Percentiles rank a stretch among this genome's conserved stretches.
Evolutionary conservation across 305 asterid species (phyloP).

Genomic region (Rubia peregrina): DNA sequence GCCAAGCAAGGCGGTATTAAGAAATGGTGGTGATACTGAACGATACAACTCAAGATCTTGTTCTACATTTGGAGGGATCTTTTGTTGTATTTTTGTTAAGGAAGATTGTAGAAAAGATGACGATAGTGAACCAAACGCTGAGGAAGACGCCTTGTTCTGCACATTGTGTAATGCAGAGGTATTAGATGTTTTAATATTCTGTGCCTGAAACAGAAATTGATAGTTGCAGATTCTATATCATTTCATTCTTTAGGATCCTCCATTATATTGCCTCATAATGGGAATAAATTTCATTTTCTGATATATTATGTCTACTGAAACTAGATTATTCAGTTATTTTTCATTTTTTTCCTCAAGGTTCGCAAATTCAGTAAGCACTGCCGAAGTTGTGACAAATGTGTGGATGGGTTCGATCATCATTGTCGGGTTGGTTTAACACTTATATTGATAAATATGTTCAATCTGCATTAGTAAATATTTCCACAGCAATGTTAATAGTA

Average conservation of each 20-base stretch:
- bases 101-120: constrained; percentile 82
- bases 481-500: too few relatives aligned
- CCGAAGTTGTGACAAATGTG: constrained; percentile 98
- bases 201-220: background rate
- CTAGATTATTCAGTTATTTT: background rate
- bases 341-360: constrained; percentile 35
- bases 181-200: constrained; percentile 8
- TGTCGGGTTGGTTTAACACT: constrained; percentile 70
- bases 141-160: constrained; percentile 93
- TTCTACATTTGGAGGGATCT: constrained; percentile 52
- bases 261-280: background rate
- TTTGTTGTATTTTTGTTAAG: constrained; percentile 60
- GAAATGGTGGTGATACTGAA: constrained; percentile 44
- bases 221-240: background rate
- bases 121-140: constrained; percentile 43
- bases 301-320: background rate
- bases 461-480: background rate
- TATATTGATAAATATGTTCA: background rate
- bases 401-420: constrained; percentile 98
- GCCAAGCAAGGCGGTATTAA: constrained; percentile 44
- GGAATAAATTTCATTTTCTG: background rate
- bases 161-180: constrained; percentile 99
- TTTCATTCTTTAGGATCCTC: too few relatives aligned
- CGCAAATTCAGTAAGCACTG: constrained; percentile 90
- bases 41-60: constrained; percentile 41